Conservation (phyloP, 2,329 filamentous ascomycete species). For the Teratosphaeria viscida region DNA sequence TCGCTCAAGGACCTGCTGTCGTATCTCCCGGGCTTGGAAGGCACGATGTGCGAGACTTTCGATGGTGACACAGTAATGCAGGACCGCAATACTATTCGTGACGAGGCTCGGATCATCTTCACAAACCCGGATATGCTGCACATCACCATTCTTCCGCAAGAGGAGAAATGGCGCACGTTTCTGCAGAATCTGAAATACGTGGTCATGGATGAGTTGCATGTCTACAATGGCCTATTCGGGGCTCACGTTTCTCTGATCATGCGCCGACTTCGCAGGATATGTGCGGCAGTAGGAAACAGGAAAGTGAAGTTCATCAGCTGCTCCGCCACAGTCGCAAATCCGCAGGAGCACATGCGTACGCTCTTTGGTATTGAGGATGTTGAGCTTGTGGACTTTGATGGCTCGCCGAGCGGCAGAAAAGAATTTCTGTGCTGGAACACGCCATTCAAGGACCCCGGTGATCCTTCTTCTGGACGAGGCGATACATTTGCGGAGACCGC, state of each 20-base stretch:
- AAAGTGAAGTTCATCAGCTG: constrained; percentile 87
- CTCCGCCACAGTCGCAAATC: constrained; percentile 92
- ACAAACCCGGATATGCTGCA: constrained; percentile 99
- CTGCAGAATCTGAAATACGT: constrained; percentile 84
- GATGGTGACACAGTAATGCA: constrained; percentile 87
- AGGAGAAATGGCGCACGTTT: constrained; percentile 79
- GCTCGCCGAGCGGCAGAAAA: constrained; percentile 82
- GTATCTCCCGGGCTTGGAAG: constrained; percentile 68
- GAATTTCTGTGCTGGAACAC: constrained; percentile 98
- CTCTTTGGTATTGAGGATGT: constrained; percentile 86
- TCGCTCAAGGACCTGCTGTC: constrained; percentile 76
- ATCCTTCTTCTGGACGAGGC: constrained; percentile 76
- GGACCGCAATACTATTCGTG: constrained; percentile 68
- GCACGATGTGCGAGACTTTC: constrained; percentile 78
- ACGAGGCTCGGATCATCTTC: constrained; percentile 86
- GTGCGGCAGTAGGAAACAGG: constrained; percentile 78
- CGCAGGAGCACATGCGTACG: constrained; percentile 78
- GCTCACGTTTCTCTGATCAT: constrained; percentile 93
- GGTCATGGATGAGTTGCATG: constrained; percentile 76
- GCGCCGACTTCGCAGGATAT: constrained; percentile 76
- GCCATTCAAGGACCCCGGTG: constrained; percentile 78
- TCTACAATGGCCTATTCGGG: constrained; percentile 91
- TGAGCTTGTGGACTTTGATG: constrained; percentile 76
- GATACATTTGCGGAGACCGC: constrained; percentile 79
- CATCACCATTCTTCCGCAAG: constrained; percentile 83